Conservation (phyloP, 2,329 filamentous ascomycete genomes). For the Chrysoporthe deuterocubensis region DNA sequence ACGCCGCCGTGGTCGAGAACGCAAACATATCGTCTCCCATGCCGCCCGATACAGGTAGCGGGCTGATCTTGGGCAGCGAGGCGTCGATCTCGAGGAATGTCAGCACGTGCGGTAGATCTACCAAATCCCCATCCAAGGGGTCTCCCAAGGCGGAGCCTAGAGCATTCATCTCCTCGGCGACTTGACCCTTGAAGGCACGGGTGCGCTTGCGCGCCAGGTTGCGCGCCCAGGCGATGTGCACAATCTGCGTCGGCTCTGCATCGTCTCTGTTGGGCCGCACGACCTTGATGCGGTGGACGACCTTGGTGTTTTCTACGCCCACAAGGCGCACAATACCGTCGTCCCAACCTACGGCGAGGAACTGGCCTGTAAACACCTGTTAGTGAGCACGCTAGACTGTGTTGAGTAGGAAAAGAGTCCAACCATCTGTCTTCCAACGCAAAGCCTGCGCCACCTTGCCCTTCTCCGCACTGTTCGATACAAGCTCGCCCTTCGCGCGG, state of each 20-base stretch:
- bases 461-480: slow-evolving; percentile 52
- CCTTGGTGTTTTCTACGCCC: slow-evolving; percentile 80
- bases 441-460: slow-evolving; percentile 52
- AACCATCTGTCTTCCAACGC: slow-evolving; percentile 72
- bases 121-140: slow-evolving; percentile 33
- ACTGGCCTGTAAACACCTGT: slow-evolving; percentile 58
- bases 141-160: slow-evolving; percentile 1
- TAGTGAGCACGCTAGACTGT: slow-evolving; percentile 31
- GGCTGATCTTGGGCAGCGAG: slow-evolving; percentile 76
- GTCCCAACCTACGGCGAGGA: slow-evolving; percentile 82
- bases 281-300: slow-evolving; percentile 71
- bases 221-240: slow-evolving; percentile 58
- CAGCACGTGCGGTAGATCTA: slow-evolving; percentile 73
- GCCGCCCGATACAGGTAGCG: slow-evolving; percentile 67
- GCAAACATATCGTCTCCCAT: slow-evolving; percentile 62
- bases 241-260: slow-evolving; percentile 47
- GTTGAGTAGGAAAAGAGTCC: slow-evolving; percentile 11
- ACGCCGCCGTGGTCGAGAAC: slow-evolving; percentile 70
- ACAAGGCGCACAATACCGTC: slow-evolving; percentile 79
- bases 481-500: slow-evolving; percentile 74
- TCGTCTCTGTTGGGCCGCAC: slow-evolving; percentile 39
- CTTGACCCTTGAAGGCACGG: slow-evolving; percentile 23
- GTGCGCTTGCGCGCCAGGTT: slow-evolving; percentile 44
- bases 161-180: slow-evolving; percentile 32
- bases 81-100: slow-evolving; percentile 76